These are phyloP conservation scores for Holtermanniella nyarrowii DNA, from an alignment of 768 basidiomycete species.

Conservation along the genomic window DNA sequence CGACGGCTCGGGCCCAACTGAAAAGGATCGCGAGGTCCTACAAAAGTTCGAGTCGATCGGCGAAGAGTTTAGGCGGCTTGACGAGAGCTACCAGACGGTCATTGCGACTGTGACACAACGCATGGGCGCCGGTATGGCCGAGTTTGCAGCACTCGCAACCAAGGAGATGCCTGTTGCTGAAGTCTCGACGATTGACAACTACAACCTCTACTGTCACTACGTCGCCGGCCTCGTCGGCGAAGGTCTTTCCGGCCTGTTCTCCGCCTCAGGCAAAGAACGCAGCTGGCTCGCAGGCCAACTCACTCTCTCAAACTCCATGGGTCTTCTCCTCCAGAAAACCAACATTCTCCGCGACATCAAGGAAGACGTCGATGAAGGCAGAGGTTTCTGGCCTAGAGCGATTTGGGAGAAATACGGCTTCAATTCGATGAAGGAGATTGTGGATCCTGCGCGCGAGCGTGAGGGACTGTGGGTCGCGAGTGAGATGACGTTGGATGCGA, in stretches of 20 bases:
- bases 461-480: conserved; percentile 71
- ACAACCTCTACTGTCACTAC: conserved; percentile 96
- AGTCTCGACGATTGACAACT: conserved; percentile 67
- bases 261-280: conserved; percentile 72
- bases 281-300: conserved; percentile 66
- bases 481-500: conserved; percentile 78
- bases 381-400: conserved; percentile 90
- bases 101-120: conserved; percentile 74
- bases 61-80: conserved; percentile 63
- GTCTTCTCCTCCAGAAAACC: conserved; percentile 91
- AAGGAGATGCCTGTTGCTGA: conserved; percentile 49
- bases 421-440: conserved; percentile 37
- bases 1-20: conserved; percentile 65
- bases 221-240: conserved; percentile 97
- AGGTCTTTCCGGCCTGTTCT: conserved; percentile 78
- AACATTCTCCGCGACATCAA: conserved; percentile 94
- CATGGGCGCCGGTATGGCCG: conserved; percentile 93
- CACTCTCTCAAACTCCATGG: conserved; percentile 85
- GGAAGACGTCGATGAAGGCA: conserved; percentile 73
- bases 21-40: conserved; percentile 77
- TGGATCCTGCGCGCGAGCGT: conserved; percentile 49
- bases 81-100: conserved; percentile 57
- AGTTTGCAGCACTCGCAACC: conserved; percentile 76
- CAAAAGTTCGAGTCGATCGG: conserved; percentile 72
- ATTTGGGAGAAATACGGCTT: conserved; percentile 79